Evolutionary conservation across 1,284 basidiomycete species (phyloP), one percentile per base, ranked within the genome.

Genomic region (Marasmius sp.): DNA sequence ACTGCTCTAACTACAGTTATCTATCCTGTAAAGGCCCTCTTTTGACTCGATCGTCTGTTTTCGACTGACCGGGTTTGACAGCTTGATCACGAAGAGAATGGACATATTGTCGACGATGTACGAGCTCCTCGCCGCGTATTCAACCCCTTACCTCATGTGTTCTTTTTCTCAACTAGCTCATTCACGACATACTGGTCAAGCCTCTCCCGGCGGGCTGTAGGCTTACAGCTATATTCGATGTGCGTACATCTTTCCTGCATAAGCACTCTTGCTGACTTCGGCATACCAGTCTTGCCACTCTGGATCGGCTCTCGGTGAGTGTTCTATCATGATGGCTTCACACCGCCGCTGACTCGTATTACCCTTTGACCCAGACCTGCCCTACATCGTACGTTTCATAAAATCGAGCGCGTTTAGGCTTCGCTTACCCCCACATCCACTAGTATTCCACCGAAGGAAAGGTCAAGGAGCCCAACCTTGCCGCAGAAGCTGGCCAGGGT

Each of bases 401-500:
- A 59, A 8, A 18, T 51, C 34, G 50, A 59, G n/a, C 38, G 38
- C 53, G 10, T 16, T 18, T 33, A n/a, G n/a, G n/a, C 49, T 27
- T n/a, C 41, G 49, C 1, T 39, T 45, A 45, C 14, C 18, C 50
- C 38, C 9, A 52, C 47, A 8, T 36, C 36, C 37, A 38, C 7
- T 57, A 91, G 87, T 97, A 97, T 78, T 91, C 93, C 36, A 96
- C 94, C 6, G 93, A 96, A 75, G 95, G 95, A 59, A 95, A 93
- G 71, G 81, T 97, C 74, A 97, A 97, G 75, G 94, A 96, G 71
- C 93, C 94, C 38, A 95, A 96, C 73, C 77, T 94, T 18, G 85
- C 86, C 3, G 82, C 86, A 5, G 92, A 90, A 71, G 91, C 92
- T 6, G 93, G 91, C 7, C 85, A 91, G 71, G 91, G 89, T 10